Percentiles rank a stretch among this genome's conserved stretches.
phyloP scores from a whole-genome alignment of 257 asterid species.

The Salvia rosmarinus region DNA sequence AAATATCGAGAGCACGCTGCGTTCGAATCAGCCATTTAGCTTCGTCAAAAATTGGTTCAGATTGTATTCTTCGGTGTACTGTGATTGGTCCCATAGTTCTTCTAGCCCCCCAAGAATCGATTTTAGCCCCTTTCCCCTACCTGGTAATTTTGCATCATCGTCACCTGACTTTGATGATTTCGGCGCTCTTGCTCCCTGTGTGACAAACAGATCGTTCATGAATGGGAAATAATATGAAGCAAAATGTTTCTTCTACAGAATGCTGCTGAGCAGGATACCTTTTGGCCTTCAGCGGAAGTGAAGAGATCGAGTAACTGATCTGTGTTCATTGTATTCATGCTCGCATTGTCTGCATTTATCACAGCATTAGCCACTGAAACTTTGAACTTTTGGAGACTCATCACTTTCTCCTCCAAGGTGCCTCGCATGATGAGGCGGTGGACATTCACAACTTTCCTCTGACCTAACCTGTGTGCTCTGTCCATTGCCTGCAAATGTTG shows the following conservation, averaged over 20 bases:
- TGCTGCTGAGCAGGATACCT: slow-evolving; percentile 52
- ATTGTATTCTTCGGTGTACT: slow-evolving; percentile 94
- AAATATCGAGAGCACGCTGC: slow-evolving; percentile 27
- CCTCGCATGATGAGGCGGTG: slow-evolving; percentile 99
- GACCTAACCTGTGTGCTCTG: slow-evolving; percentile 98
- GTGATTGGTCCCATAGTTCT: slow-evolving; percentile 99
- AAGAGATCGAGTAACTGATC: slow-evolving; percentile 96
- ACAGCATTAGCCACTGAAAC: slow-evolving; percentile 93
- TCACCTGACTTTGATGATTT: slow-evolving; percentile 46
- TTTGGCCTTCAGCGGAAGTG: slow-evolving; percentile 78
- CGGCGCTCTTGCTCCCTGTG: slow-evolving; percentile 63
- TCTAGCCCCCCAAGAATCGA: slow-evolving; percentile 92
- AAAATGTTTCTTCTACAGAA: neutral
- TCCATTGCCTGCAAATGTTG: slow-evolving; percentile 89
- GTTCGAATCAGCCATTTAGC: slow-evolving; percentile 64
- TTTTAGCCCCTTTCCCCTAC: slow-evolving; percentile 78
- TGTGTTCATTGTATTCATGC: slow-evolving; percentile 96
- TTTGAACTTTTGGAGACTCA: slow-evolving; percentile 99
- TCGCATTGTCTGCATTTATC: slow-evolving; percentile 90
- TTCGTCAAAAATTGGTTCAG: slow-evolving; percentile 79
- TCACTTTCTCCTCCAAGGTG: slow-evolving; percentile 98
- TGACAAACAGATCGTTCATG: slow-evolving; percentile 3
- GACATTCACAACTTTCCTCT: slow-evolving; percentile 89
- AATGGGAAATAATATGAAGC: neutral
- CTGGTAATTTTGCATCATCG: slow-evolving; percentile 57